phyloP scores from a whole-genome alignment of 176 grass and related monocot genomes.

The Poa annua region DNA sequence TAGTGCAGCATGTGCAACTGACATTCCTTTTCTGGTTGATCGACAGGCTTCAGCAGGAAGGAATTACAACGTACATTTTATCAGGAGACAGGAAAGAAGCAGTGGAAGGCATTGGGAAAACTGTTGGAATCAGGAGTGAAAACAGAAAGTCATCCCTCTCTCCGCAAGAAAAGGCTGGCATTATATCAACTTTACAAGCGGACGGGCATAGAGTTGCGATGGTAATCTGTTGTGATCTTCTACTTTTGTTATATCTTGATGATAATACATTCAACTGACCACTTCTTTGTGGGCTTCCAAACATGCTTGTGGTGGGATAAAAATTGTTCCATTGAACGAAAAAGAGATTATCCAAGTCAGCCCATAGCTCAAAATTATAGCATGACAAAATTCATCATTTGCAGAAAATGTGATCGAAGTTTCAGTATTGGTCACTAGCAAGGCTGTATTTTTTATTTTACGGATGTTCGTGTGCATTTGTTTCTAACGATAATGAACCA shows the following conservation, averaged over 20 bases:
- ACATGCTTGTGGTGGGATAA: not conserved
- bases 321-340: not conserved
- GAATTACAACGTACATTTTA: slow-evolving; percentile 64
- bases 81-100: slow-evolving; percentile 94
- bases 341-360: not conserved
- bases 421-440: not conserved
- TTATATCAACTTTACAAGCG: slow-evolving; percentile 80
- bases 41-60: slow-evolving; percentile 67
- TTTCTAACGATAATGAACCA: not conserved
- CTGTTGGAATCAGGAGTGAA: slow-evolving; percentile 70
- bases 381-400: not conserved
- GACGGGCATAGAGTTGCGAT: slow-evolving; percentile 77
- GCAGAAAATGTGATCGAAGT: not conserved
- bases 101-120: slow-evolving; percentile 72
- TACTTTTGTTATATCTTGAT: not conserved
- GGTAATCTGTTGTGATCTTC: slow-evolving; percentile 53
- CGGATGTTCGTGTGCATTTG: not conserved
- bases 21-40: slow-evolving; percentile 44
- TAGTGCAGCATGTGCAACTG: slow-evolving; percentile 12
- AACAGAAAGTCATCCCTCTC: slow-evolving; percentile 66
- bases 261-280: not conserved
- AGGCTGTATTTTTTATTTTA: not conserved
- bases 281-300: not conserved
- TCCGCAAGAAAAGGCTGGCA: slow-evolving; percentile 80
- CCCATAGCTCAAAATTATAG: slow-evolving; percentile 9